Percentiles rank a stretch among this genome's conserved stretches.
These are phyloP conservation scores for Poa annua DNA, from an alignment of 176 grass and related monocot species.

Conservation along the genomic window DNA sequence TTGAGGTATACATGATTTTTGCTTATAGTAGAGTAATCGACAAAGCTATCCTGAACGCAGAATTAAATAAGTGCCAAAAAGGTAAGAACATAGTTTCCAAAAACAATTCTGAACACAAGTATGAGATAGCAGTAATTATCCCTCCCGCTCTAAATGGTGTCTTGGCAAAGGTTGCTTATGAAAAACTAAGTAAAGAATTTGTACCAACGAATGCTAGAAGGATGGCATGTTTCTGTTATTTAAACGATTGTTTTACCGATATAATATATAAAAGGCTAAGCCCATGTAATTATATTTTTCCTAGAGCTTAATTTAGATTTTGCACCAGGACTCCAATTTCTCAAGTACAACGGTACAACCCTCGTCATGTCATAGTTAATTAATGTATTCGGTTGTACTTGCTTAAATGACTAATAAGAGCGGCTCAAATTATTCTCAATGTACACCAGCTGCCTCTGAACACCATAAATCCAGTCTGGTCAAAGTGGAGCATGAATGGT, in stretches of 20 bases:
- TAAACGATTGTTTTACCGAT: neutral
- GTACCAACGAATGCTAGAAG: neutral
- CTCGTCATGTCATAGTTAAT: neutral
- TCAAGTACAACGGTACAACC: neutral
- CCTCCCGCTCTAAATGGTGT: neutral
- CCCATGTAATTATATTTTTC: neutral
- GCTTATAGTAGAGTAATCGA: neutral
- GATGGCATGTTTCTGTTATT: conserved; percentile 4
- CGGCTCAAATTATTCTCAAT: conserved; percentile 13
- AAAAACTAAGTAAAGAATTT: conserved; percentile 1
- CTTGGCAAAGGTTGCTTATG: neutral
- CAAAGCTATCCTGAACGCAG: neutral
- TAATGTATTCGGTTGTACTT: conserved; percentile 1
- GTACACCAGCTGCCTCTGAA: neutral
- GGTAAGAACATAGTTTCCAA: neutral
- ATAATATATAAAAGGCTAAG: neutral
- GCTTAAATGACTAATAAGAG: conserved; percentile 19
- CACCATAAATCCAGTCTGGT: conserved; percentile 29
- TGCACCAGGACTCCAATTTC: neutral
- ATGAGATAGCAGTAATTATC: neutral
- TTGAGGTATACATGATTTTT: neutral
- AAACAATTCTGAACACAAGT: neutral
- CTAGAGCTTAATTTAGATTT: conserved; percentile 7
- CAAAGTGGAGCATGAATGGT: conserved; percentile 25
- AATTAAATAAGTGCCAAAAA: neutral